Evolutionary conservation across 345 rosid species (phyloP).

Genomic region (Angophora floribunda): DNA sequence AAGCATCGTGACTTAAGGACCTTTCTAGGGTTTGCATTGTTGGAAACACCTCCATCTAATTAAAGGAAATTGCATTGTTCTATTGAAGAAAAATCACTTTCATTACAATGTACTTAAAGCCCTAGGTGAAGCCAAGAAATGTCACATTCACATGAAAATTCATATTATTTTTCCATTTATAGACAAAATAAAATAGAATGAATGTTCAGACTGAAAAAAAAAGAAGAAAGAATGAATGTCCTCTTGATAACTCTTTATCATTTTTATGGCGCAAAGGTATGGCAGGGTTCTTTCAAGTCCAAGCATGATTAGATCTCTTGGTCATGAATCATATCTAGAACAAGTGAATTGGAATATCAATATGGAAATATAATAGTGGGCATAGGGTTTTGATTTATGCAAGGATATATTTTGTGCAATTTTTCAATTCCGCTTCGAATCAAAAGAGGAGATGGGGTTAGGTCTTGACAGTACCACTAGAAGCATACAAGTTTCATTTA

Average conservation of each 20-base stretch:
- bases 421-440: neutral
- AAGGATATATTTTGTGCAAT: neutral
- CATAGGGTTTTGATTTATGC: neutral
- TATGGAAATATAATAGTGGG: neutral
- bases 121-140: neutral
- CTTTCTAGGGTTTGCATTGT: neutral
- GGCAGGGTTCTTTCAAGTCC: neutral
- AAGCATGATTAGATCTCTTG: neutral
- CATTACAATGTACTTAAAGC: neutral
- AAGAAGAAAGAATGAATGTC: neutral
- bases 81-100: neutral
- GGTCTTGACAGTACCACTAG: neutral
- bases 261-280: neutral
- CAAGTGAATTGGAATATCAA: neutral
- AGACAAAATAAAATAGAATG: neutral
- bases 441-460: neutral
- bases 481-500: neutral
- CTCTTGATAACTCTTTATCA: neutral
- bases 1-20: neutral
- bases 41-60: neutral
- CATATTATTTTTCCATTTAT: neutral
- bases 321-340: neutral
- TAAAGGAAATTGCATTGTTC: neutral
- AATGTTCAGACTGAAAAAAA: too few species aligned
- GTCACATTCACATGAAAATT: neutral